These are phyloP conservation scores for Cercospora sesami DNA, from an alignment of 2,329 filamentous ascomycete species.

Conservation along the genomic window DNA sequence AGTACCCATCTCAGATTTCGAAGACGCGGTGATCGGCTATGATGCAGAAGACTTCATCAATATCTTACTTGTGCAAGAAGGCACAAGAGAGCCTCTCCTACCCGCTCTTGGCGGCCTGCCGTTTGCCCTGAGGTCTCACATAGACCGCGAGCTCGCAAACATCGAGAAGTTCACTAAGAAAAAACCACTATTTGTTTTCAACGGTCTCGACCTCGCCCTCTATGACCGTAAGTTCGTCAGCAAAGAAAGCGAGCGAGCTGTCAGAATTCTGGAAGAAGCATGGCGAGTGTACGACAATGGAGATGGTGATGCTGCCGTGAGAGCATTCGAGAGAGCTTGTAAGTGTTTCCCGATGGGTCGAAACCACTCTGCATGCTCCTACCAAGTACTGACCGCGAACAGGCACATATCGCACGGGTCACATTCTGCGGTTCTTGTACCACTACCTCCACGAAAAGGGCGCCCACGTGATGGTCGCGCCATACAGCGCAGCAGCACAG, in stretches of 20 bases:
- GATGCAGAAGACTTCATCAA: constrained; percentile 80
- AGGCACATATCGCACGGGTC: constrained; percentile 71
- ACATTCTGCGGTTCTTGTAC: constrained; percentile 76
- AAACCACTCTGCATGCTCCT: background rate
- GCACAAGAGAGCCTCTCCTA: constrained; percentile 81
- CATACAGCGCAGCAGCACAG: constrained; percentile 81
- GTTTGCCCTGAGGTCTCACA: constrained; percentile 68
- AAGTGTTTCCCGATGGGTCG: constrained; percentile 30
- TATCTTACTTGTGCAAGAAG: constrained; percentile 68
- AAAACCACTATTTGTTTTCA: constrained; percentile 86
- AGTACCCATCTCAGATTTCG: constrained; percentile 27
- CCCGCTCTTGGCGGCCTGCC: constrained; percentile 87
- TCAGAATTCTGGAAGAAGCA: constrained; percentile 53
- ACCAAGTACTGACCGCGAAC: constrained; percentile 24
- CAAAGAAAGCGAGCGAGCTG: constrained; percentile 32
- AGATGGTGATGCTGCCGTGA: constrained; percentile 76
- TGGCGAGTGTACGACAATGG: constrained; percentile 86
- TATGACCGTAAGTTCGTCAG: constrained; percentile 32
- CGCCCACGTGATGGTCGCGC: constrained; percentile 77
- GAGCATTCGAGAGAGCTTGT: constrained; percentile 84
- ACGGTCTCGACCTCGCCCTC: constrained; percentile 65
- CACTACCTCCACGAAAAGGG: constrained; percentile 66
- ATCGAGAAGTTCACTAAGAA: constrained; percentile 65
- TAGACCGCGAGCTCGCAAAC: constrained; percentile 72
- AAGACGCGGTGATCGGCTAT: constrained; percentile 38